Evolutionary conservation across 2,329 filamentous ascomycete species (phyloP).

Genomic region (Acarospora socialis): DNA sequence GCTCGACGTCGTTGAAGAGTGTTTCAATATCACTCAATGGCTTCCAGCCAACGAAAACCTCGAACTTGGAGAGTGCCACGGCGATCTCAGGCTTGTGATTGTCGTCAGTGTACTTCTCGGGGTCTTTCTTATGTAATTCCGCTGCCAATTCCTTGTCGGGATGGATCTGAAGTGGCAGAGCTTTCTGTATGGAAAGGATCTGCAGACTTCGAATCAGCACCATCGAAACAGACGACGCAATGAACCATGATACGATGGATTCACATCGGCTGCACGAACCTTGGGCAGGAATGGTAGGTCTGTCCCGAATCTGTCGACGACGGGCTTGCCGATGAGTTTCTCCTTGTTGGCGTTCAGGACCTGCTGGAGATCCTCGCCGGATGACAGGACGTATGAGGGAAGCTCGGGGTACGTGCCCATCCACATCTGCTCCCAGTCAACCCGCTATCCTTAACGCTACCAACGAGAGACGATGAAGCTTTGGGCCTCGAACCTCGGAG

Average conservation of each 20-base stretch:
- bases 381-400: slow-evolving; percentile 48
- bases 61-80: slow-evolving; percentile 55
- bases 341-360: slow-evolving; percentile 48
- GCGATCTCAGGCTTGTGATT: slow-evolving; percentile 77
- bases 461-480: background rate
- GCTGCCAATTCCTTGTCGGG: slow-evolving; percentile 54
- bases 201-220: slow-evolving; percentile 17
- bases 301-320: slow-evolving; percentile 45
- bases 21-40: slow-evolving; percentile 44
- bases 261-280: slow-evolving; percentile 21
- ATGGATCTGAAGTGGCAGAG: slow-evolving; percentile 60
- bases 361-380: slow-evolving; percentile 49
- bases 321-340: slow-evolving; percentile 47
- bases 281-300: slow-evolving; percentile 63
- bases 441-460: background rate
- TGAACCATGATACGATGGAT: background rate
- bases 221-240: background rate
- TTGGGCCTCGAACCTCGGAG: slow-evolving; percentile 41
- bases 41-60: slow-evolving; percentile 65
- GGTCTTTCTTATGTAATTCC: slow-evolving; percentile 49
- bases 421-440: slow-evolving; percentile 42
- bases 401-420: slow-evolving; percentile 63
- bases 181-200: slow-evolving; percentile 61
- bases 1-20: slow-evolving; percentile 38
- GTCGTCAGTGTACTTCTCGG: slow-evolving; percentile 51